These are phyloP conservation scores for Lachancea thermotolerans DNA, from an alignment of 805 yeast species.

Conservation along the genomic window DNA sequence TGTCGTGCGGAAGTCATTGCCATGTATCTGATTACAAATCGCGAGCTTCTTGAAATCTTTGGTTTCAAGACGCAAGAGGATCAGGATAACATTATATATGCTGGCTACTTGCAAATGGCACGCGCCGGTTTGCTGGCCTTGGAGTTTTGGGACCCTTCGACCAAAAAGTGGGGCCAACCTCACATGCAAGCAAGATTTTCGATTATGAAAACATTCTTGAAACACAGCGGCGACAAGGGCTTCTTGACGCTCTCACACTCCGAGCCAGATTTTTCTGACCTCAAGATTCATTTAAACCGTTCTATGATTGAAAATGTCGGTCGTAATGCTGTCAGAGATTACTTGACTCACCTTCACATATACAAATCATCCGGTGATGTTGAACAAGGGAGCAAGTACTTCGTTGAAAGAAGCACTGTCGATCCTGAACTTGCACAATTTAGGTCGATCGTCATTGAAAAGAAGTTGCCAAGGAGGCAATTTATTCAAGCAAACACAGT, in stretches of 20 bases:
- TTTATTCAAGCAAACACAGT: constrained; percentile 75
- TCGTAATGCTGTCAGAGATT: constrained; percentile 64
- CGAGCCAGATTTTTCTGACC: constrained; percentile 47
- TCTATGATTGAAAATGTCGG: constrained; percentile 62
- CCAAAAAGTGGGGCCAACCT: constrained; percentile 87
- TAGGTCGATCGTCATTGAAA: constrained; percentile 60
- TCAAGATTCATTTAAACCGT: constrained; percentile 53
- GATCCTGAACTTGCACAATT: constrained; percentile 54
- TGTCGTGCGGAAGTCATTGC: constrained; percentile 92
- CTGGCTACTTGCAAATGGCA: constrained; percentile 76
- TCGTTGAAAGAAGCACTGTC: constrained; percentile 61
- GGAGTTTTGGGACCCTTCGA: constrained; percentile 81
- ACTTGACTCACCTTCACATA: constrained; percentile 64
- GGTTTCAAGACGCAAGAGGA: constrained; percentile 53
- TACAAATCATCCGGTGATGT: constrained; percentile 75
- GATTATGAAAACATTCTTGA: constrained; percentile 66
- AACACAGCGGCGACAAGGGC: constrained; percentile 45
- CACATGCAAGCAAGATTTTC: constrained; percentile 92
- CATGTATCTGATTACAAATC: constrained; percentile 65
- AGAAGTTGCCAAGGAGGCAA: constrained; percentile 79
- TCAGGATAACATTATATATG: constrained; percentile 56
- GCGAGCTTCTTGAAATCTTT: constrained; percentile 62
- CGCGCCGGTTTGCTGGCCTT: constrained; percentile 79
- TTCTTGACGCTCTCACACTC: constrained; percentile 50
- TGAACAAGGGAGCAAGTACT: constrained; percentile 55